Conservation (phyloP, 2,329 filamentous ascomycete species). For the Akanthomyces dipterigenus region DNA sequence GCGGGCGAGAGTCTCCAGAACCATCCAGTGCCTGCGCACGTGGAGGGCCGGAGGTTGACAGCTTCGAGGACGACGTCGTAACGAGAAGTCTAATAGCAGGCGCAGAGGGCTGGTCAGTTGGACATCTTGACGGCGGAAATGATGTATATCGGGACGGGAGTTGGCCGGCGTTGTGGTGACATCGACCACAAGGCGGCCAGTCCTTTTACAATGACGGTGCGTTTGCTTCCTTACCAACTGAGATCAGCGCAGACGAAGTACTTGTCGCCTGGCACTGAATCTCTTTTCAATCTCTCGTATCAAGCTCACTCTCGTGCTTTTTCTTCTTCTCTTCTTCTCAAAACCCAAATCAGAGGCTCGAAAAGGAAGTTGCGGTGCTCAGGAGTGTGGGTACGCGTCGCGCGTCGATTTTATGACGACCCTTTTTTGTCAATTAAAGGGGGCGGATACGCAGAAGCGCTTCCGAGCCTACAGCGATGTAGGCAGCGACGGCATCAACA, state of each 20-base stretch:
- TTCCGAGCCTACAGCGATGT: not conserved
- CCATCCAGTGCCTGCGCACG: constrained; percentile 57
- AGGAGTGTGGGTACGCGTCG: constrained; percentile 14
- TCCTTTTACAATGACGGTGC: not conserved
- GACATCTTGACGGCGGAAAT: not conserved
- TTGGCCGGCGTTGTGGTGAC: not conserved
- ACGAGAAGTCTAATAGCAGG: constrained; percentile 18
- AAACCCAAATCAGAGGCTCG: not conserved
- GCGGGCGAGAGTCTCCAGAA: constrained; percentile 31
- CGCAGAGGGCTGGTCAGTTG: not conserved
- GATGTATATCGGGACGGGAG: not conserved
- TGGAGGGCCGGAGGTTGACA: constrained; percentile 46
- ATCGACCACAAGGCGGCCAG: not conserved
- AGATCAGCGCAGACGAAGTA: constrained; percentile 58
- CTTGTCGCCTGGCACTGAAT: constrained; percentile 53
- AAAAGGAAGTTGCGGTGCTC: constrained; percentile 8
- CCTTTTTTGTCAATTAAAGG: constrained; percentile 6
- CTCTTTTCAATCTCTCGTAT: constrained; percentile 32
- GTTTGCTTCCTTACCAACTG: constrained; percentile 36
- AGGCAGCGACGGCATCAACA: constrained; percentile 21
- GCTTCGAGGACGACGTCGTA: constrained; percentile 51
- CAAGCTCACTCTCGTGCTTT: constrained; percentile 16
- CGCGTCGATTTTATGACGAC: constrained; percentile 11
- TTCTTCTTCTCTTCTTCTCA: constrained; percentile 16
- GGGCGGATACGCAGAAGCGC: constrained; percentile 4